phyloP scores from a whole-genome alignment of 352 stramenopile species.

The Peronospora destructor region DNA sequence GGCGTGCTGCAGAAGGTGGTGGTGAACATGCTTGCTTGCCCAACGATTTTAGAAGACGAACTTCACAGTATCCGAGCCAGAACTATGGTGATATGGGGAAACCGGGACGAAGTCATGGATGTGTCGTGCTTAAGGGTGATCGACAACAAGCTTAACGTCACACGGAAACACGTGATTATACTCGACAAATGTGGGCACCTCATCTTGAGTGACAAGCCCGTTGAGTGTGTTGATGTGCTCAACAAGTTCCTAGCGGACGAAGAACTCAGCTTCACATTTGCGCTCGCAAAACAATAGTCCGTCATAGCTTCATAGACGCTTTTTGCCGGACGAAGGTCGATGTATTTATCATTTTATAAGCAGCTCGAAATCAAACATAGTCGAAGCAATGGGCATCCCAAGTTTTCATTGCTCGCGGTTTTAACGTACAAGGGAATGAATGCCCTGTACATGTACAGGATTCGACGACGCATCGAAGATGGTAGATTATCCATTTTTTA shows the following conservation, averaged over 20 bases:
- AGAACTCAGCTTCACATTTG: slow-evolving; percentile 27
- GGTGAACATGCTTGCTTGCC: slow-evolving; percentile 46
- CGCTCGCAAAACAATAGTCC: slow-evolving; percentile 15
- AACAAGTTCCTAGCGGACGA: slow-evolving; percentile 47
- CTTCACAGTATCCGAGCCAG: slow-evolving; percentile 44
- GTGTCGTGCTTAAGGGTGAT: slow-evolving; percentile 55
- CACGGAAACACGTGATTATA: slow-evolving; percentile 38
- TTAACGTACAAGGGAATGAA: too few relatives aligned
- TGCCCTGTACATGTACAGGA: too few relatives aligned
- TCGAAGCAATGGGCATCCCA: neutral
- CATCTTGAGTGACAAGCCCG: slow-evolving; percentile 48
- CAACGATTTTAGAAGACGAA: slow-evolving; percentile 51
- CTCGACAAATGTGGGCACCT: slow-evolving; percentile 58
- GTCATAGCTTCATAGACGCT: slow-evolving; percentile 19
- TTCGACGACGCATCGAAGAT: too few relatives aligned
- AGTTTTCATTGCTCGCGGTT: neutral
- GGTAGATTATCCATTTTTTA: too few relatives aligned
- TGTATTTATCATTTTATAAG: slow-evolving; percentile 35
- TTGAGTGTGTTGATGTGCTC: slow-evolving; percentile 45
- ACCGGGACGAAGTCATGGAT: slow-evolving; percentile 56
- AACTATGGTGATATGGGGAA: slow-evolving; percentile 60
- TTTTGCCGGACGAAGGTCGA: neutral
- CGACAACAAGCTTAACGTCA: slow-evolving; percentile 37
- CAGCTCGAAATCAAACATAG: neutral
- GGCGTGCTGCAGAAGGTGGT: slow-evolving; percentile 50